Base-by-base conservation (phyloP, 345 rosid species). In the Eucalyptus fibrosa region DNA sequence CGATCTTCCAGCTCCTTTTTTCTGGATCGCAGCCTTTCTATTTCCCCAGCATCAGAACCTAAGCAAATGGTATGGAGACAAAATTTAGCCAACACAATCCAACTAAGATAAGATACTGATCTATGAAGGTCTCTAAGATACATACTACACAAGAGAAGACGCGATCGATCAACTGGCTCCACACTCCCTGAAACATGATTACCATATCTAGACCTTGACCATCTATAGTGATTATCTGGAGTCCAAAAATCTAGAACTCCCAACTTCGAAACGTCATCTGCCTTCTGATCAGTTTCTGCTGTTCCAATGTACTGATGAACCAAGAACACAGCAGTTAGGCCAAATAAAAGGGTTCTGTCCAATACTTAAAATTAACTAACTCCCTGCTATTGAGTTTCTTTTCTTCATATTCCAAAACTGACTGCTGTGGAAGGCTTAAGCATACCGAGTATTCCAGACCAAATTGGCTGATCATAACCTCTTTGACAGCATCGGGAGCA, bases 151-250 rank as follows among this genome's bases (percentile, higher is more conserved):
- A 94, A 88, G 72, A 97, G 93, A 92, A 97, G 99, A 88, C 96
- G 96, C 37, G 99, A 97, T 18, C 87, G 94, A 88, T 67, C 51
- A 88, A 97, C 97, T 81, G 98, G 92, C 86, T 96, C 98, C 86
- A 97, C 96, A 86, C 92, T 94, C 82, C 93, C 99, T 56, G 99
- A 97, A 59, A 92, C 62, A 90, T 95, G 97, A 56, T 94, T 96
- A 59, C 97, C 98, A 91, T 97, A 97, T 95, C 99, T 94, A 86
- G 99, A 97, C 88, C 90, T 86, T 88, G 96, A 92, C 99, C 99
- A 97, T 42, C 95, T 91, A 89, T 97, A 97, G 92, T 97, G 99
- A 94, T 93, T 96, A 88, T 96, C 98, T 18, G 98, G 99, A 55
- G 99, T 97, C 99, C 99, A 97, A 91, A 97, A 95, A 93, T 97